Conservation (phyloP, 305 asterid genomes). For the Solanum chacoense region DNA sequence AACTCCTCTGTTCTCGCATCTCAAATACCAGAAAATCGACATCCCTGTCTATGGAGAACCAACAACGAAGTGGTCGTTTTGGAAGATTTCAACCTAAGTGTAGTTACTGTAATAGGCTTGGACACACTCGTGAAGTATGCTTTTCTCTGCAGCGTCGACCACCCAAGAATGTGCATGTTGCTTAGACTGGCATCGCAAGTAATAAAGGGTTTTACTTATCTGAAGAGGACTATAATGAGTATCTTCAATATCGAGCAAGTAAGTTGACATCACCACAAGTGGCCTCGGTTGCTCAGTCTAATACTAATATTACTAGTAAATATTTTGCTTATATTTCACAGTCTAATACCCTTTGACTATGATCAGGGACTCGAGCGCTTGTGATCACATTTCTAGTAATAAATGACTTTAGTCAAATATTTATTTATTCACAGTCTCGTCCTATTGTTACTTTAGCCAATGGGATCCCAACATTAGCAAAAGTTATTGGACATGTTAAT, state of each 20-base stretch:
- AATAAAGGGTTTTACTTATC: background rate
- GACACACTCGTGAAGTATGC: background rate
- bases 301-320: background rate
- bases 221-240: background rate
- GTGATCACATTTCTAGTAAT: background rate
- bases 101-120: background rate
- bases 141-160: background rate
- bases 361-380: background rate
- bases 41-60: background rate
- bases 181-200: background rate
- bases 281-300: background rate
- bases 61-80: background rate
- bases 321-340: background rate
- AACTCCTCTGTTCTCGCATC: background rate
- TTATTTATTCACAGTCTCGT: background rate
- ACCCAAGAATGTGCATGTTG: background rate
- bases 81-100: background rate
- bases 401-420: background rate
- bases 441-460: background rate
- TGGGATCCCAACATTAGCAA: background rate
- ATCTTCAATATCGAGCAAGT: background rate
- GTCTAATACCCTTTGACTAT: background rate
- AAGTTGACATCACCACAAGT: background rate
- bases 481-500: background rate
- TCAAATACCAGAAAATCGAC: background rate